Evolutionary conservation across 176 grass and related monocot genomes (phyloP).

Genomic region (Zizania latifolia): DNA sequence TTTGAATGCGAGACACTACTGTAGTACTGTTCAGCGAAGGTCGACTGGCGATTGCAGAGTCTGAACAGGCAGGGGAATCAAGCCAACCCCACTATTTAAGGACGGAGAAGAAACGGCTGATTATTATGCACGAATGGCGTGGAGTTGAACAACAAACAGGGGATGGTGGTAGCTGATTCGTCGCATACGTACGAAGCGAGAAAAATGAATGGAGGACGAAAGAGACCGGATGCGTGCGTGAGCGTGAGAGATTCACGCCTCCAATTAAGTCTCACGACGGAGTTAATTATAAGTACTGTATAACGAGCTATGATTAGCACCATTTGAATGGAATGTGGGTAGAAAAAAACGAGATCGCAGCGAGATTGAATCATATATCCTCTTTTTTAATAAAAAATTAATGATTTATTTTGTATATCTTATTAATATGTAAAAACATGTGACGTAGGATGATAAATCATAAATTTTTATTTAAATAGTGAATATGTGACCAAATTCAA

Average conservation of each 20-base stretch:
- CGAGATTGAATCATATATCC: too few relatives aligned
- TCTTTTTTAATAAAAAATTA: too few relatives aligned
- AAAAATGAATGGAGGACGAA: background rate
- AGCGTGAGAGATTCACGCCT: background rate
- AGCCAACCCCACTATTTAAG: conserved; percentile 7
- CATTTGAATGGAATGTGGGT: background rate
- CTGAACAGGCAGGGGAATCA: conserved; percentile 2
- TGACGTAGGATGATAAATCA: too few relatives aligned
- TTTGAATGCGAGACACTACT: background rate
- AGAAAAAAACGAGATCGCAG: background rate
- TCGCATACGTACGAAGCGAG: background rate
- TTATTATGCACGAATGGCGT: background rate
- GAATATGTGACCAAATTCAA: too few relatives aligned
- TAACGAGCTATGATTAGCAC: background rate
- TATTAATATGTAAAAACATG: too few relatives aligned
- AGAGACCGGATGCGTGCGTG: background rate
- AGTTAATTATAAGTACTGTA: background rate
- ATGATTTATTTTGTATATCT: too few relatives aligned
- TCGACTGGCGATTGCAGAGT: conserved; percentile 4
- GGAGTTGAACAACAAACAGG: background rate
- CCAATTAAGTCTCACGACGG: background rate
- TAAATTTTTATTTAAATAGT: too few relatives aligned
- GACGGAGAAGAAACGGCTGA: background rate
- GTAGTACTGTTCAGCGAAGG: background rate
- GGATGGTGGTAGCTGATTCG: background rate